Percentiles rank a stretch among this genome's conserved stretches.
phyloP scores from a whole-genome alignment of 345 rosid species.

The Salix viminalis region DNA sequence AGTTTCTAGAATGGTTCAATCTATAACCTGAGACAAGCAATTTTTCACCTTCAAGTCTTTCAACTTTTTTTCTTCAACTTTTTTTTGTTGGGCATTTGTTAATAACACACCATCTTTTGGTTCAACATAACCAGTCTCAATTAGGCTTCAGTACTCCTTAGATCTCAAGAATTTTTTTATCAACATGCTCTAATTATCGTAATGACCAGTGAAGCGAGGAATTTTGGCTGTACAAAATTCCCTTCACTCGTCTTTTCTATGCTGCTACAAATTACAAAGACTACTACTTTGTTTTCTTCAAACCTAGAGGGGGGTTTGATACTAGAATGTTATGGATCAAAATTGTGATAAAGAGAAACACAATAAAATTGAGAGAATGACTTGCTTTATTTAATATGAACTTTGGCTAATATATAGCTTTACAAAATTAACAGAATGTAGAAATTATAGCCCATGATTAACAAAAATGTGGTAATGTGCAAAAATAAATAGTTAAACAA shows the following conservation, averaged over 20 bases:
- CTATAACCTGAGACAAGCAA: neutral
- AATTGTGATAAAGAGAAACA: neutral
- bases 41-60: neutral
- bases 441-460: neutral
- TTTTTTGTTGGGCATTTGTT: neutral
- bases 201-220: neutral
- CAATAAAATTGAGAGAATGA: neutral
- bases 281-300: neutral
- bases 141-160: neutral
- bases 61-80: neutral
- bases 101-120: neutral
- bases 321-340: neutral
- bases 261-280: neutral
- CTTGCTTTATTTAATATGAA: neutral
- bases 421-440: neutral
- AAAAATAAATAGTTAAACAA: too few relatives aligned
- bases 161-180: neutral
- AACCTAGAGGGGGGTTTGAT: neutral
- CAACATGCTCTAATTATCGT: conserved; percentile 1
- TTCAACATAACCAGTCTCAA: neutral
- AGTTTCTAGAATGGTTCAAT: neutral
- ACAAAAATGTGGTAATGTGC: neutral
- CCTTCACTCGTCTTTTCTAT: neutral
- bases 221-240: neutral
- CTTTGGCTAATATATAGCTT: neutral